These are phyloP conservation scores for Silene latifolia DNA, from an alignment of 148 eudicot species.

Conservation along the genomic window DNA sequence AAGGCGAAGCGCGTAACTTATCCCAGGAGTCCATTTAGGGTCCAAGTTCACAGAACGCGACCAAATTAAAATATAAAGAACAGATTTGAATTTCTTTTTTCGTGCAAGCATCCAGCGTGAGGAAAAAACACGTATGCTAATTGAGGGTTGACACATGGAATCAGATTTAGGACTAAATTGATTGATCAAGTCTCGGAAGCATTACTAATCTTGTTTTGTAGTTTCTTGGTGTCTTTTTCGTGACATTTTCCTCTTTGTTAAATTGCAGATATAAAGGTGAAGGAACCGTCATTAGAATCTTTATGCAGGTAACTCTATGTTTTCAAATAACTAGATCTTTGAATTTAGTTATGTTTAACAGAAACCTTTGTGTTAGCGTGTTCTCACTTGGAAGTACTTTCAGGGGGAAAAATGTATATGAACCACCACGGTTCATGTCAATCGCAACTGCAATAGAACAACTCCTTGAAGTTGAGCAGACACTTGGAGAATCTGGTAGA, in stretches of 20 bases:
- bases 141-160: too few relatives aligned
- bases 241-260: constrained; percentile 1
- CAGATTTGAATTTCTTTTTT: too few relatives aligned
- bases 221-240: background rate
- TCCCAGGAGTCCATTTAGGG: too few relatives aligned
- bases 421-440: constrained; percentile 90
- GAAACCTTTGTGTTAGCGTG: background rate
- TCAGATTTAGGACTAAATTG: background rate
- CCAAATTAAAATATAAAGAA: too few relatives aligned
- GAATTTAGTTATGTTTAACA: background rate
- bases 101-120: too few relatives aligned
- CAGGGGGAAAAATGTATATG: constrained; percentile 89
- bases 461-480: constrained; percentile 82
- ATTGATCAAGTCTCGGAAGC: background rate
- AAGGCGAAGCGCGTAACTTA: too few relatives aligned
- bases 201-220: background rate
- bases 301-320: constrained; percentile 62
- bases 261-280: constrained; percentile 84
- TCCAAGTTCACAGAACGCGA: too few relatives aligned
- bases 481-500: constrained; percentile 61
- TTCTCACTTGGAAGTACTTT: constrained; percentile 1
- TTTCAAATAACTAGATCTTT: constrained; percentile 3
- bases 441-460: constrained; percentile 80
- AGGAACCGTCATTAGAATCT: constrained; percentile 89
- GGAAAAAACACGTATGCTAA: too few relatives aligned